Evolutionary conservation across 805 yeast genomes (phyloP).

Genomic region (Blastobotrys peoriensis): DNA sequence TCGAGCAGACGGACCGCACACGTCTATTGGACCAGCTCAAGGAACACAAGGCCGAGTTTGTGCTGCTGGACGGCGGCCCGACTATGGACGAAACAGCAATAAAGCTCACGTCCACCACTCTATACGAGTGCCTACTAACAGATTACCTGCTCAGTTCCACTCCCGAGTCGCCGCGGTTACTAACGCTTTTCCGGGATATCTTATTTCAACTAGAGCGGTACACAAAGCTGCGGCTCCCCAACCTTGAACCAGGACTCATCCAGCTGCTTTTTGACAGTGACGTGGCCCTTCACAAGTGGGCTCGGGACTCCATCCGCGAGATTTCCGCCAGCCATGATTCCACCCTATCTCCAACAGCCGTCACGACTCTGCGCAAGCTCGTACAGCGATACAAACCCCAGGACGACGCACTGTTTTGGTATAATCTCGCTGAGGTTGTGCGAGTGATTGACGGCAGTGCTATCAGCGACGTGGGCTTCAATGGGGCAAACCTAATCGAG

Average conservation of each 20-base stretch:
- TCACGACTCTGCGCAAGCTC: too few relatives aligned
- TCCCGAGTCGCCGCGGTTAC: not conserved
- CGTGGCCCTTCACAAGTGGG: slow-evolving; percentile 10
- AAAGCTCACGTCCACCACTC: slow-evolving; percentile 3
- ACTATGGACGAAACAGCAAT: not conserved
- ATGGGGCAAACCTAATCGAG: slow-evolving; percentile 1
- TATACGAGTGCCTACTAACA: slow-evolving; percentile 5
- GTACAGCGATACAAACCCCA: too few relatives aligned
- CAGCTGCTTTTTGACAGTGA: slow-evolving; percentile 10
- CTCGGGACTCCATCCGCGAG: slow-evolving; percentile 6
- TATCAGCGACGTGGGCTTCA: not conserved
- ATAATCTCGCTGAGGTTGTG: not conserved
- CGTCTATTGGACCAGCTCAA: slow-evolving; percentile 1
- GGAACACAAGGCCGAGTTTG: not conserved
- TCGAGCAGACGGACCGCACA: not conserved
- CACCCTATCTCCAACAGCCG: too few relatives aligned
- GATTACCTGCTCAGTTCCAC: not conserved
- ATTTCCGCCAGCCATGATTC: too few relatives aligned
- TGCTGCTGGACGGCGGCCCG: not conserved
- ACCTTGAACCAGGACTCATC: slow-evolving; percentile 3
- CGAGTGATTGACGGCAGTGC: not conserved
- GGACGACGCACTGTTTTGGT: slow-evolving; percentile 3
- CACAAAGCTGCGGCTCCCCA: slow-evolving; percentile 1
- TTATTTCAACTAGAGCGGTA: slow-evolving; percentile 3
- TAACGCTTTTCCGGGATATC: not conserved